Evolutionary conservation across 345 rosid species (phyloP), one percentile per base, ranked within the genome.

Genomic region (Excoecaria cochinchinensis): DNA sequence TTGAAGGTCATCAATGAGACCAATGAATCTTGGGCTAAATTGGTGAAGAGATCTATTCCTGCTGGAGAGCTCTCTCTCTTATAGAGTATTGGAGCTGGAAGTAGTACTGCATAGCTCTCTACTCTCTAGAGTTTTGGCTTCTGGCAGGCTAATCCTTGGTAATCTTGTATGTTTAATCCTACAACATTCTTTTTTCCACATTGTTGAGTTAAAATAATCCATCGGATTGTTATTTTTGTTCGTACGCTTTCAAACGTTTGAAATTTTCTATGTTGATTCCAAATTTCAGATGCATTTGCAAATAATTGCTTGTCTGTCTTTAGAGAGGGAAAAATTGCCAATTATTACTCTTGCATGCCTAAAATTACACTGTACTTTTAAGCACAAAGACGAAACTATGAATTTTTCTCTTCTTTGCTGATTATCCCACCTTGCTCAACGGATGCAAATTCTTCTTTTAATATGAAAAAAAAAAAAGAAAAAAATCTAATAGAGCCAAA

Each of bases 21-120:
- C 1, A 90, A 92, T n/a, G 90, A 90, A 66, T 89, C 97, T 38
- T 92, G 97, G 97, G 82, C 89, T 55, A 92, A 87, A 82, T 96
- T 92, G 71, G 89, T 92, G 59, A 89, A 89, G 85, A 87, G 96
- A 87, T 78, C 88, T 14, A 78, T 88, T 64, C 84, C 83, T 46
- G 90, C 91, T 22, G 90, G 90, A 60, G 91, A 84, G 75, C 92
- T 88, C 64, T 91, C 92, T 36, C 92, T 91, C 71, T 70, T 78
- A 31, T 85, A 75, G 72, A 56, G 69, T 39, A 67, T 50, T 62
- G 75, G 67, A 69, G 74, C 12, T 60, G 15, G 24, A 31, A 69
- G 24, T 38, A n/a, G 73, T 38, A 6, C 6, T 82, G 74, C 76
- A 51, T 53, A 42, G 67, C 47, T 38, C 51, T 1, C 55, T n/a